Base-by-base conservation (phyloP, 371 early-diverging fungal species). In the Vairimorpha apis region DNA sequence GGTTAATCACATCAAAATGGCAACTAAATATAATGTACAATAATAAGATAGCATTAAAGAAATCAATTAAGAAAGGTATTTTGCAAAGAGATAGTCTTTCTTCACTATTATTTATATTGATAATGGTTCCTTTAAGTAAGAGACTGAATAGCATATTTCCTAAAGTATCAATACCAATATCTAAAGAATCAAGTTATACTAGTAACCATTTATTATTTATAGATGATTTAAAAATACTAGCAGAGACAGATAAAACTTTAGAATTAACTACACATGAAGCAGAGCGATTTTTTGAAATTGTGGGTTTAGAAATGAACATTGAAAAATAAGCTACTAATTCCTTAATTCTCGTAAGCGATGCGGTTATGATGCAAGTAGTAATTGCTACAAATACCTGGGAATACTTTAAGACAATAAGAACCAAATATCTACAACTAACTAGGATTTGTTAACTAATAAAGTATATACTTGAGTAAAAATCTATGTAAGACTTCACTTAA, bases 191-290 rank as follows among this genome's bases (percentile, higher is more conserved):
- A n/a, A 49, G 49, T 21, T 49, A 49, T 21, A 49, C n/a, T 21
- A 49, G n/a, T 49, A 49, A 49, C 21, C 49, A 49, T 21, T 21
- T 49, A n/a, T n/a, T 49, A n/a, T 49, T 49, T 49, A 49, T 49
- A 49, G 49, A 49, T n/a, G 49, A 49, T 21, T 41, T 41, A 16
- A 41, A 41, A 41, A 7, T 41, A 7, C 43, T 41, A 10, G 43
- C 43, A 41, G 43, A 41, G 43, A 41, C 7, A 16, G 43, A 7
- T 16, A 16, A 41, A 41, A 41, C 43, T 10, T 16, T 16, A 7
- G 43, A 41, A 16, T 7, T 10, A 16, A 41, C 16, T 7, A 41
- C 7, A 41, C 10, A 41, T 10, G 43, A 41, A 16, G 16, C 43
- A 41, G 16, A 41, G 16, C 7, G 7, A 16, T 41, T 41, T 41